These are phyloP conservation scores for Aspergillus pseudoviridinutans DNA, from an alignment of 2,329 filamentous ascomycete species.

Conservation along the genomic window DNA sequence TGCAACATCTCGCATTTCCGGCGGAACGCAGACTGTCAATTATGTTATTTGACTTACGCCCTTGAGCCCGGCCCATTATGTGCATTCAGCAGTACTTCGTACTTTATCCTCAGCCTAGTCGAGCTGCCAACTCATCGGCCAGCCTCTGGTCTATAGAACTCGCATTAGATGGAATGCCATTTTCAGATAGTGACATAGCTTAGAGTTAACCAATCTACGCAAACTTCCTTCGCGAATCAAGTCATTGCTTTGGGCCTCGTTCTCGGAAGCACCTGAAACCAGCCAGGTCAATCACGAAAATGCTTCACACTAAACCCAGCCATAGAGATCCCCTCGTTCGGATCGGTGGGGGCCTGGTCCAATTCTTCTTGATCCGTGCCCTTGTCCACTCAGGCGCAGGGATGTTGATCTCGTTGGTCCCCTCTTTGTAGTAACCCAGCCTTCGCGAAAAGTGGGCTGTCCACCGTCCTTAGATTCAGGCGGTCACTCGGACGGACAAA, in stretches of 20 bases:
- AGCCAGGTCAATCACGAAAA: constrained; percentile 2
- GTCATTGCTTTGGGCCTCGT: no score
- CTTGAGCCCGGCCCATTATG: no score
- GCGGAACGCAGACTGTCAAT: neutral
- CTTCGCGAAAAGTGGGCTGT: constrained; percentile 32
- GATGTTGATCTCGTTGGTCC: constrained; percentile 8
- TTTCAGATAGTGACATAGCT: no score
- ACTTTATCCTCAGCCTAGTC: no score
- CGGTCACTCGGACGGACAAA: constrained; percentile 42
- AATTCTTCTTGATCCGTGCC: constrained; percentile 31
- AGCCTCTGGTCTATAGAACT: no score
- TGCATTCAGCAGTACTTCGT: no score
- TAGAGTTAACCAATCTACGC: no score
- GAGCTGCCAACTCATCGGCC: no score
- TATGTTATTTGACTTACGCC: neutral
- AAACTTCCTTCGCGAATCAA: no score
- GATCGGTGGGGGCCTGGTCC: constrained; percentile 9
- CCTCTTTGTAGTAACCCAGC: constrained; percentile 18
- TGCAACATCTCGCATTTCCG: constrained; percentile 12
- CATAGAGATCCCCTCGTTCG: constrained; percentile 5
- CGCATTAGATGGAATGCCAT: no score
- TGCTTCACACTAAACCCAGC: constrained; percentile 5
- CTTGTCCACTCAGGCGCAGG: constrained; percentile 18
- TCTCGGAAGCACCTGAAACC: no score
- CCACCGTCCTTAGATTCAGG: constrained; percentile 25